phyloP scores from a whole-genome alignment of 23 red algal species.

The Chondrus crispus region DNA sequence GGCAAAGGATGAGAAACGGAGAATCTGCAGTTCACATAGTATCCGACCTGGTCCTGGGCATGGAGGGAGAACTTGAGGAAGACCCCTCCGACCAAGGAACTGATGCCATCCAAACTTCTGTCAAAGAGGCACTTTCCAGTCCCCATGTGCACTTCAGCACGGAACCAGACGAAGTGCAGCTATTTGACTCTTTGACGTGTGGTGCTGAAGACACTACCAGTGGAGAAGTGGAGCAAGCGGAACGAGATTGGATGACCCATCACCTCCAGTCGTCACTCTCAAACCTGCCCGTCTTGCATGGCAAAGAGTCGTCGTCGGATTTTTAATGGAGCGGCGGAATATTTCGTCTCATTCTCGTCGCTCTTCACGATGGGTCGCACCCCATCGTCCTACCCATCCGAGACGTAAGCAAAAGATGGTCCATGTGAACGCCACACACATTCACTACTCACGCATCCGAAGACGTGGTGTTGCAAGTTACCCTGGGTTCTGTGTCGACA shows the following conservation, averaged over 20 bases:
- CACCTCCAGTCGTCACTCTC: too few species aligned
- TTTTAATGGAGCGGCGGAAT: neutral
- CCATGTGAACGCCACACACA: neutral
- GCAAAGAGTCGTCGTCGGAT: too few species aligned
- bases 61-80: constrained; percentile 10
- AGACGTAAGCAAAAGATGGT: neutral
- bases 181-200: neutral
- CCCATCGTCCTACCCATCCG: neutral
- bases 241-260: neutral
- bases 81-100: too few species aligned
- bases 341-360: neutral
- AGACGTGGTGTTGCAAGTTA: neutral
- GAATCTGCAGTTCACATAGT: constrained; percentile 27
- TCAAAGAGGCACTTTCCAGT: too few species aligned
- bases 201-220: neutral
- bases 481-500: neutral
- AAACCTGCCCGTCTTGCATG: too few species aligned
- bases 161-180: neutral
- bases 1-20: neutral
- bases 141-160: too few species aligned
- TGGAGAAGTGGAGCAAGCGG: neutral
- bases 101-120: too few species aligned
- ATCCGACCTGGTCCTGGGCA: neutral
- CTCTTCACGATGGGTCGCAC: neutral
- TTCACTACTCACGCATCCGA: neutral